phyloP scores from a whole-genome alignment of 495 filamentous ascomycete genomes.

The Penicillium taxi region DNA sequence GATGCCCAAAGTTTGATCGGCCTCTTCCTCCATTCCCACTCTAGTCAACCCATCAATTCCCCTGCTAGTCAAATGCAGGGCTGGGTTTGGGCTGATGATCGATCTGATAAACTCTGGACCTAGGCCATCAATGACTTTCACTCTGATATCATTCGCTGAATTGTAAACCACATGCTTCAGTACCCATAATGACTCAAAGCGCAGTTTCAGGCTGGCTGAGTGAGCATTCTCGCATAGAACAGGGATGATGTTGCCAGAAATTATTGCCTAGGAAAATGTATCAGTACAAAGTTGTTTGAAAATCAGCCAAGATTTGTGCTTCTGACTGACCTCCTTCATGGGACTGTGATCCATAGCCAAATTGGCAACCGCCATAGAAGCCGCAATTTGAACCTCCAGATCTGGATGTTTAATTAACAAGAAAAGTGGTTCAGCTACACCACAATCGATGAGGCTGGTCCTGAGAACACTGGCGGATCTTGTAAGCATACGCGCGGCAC shows the following conservation, averaged over 20 bases:
- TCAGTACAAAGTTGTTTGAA: too few species aligned
- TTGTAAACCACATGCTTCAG: conserved; percentile 77
- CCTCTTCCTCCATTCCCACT: conserved; percentile 32
- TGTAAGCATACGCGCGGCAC: conserved; percentile 65
- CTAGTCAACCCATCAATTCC: conserved; percentile 22
- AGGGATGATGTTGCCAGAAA: conserved; percentile 67
- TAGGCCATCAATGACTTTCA: conserved; percentile 66
- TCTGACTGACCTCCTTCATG: conserved; percentile 76
- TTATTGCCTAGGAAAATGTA: conserved; percentile 47
- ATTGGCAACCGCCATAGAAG: conserved; percentile 75
- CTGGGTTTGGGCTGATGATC: conserved; percentile 50
- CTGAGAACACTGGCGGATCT: conserved; percentile 76
- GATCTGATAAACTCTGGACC: conserved; percentile 71
- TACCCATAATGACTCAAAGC: conserved; percentile 82
- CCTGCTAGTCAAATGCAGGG: too few species aligned
- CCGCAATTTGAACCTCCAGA: conserved; percentile 75
- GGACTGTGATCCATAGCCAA: conserved; percentile 79
- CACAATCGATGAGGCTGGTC: conserved; percentile 79
- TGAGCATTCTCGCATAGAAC: conserved; percentile 78
- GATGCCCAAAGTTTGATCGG: conserved; percentile 27
- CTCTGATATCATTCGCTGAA: conserved; percentile 60
- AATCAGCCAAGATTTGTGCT: too few species aligned
- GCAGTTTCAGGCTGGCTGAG: conserved; percentile 60
- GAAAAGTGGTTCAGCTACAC: conserved; percentile 72
- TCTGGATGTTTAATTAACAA: conserved; percentile 65